Percentiles rank a stretch among this genome's conserved stretches.
phyloP scores from a whole-genome alignment of 164 flowering plant species.

The Magnolia kwangsiensis region DNA sequence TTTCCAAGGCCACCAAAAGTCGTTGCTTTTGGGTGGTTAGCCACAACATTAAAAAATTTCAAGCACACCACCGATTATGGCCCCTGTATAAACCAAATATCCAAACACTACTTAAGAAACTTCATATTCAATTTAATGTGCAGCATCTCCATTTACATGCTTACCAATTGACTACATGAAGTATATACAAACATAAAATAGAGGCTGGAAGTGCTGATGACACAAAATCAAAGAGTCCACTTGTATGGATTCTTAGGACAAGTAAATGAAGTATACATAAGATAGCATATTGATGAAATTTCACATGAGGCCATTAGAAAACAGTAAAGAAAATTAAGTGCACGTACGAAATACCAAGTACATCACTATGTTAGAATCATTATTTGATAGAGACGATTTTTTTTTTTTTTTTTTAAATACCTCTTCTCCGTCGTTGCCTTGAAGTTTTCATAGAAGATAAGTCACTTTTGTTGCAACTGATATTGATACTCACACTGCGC shows the following conservation, averaged over 20 bases:
- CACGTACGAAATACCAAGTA: not conserved
- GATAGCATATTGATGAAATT: no score
- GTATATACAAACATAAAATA: not conserved
- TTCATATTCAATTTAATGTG: no score
- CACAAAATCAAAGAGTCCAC: not conserved
- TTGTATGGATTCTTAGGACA: no score
- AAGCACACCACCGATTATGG: no score
- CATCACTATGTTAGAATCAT: not conserved
- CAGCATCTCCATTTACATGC: no score
- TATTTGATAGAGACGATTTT: not conserved
- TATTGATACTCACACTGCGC: conserved; percentile 44
- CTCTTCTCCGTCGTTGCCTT: conserved; percentile 64
- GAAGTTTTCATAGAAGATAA: conserved; percentile 40
- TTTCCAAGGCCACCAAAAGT: no score
- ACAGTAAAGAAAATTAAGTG: not conserved
- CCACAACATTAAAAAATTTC: no score
- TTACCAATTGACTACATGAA: no score
- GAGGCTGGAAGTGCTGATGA: not conserved
- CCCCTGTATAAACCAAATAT: no score
- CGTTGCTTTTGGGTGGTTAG: no score
- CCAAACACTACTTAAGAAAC: no score
- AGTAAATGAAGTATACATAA: no score
- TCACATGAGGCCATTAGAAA: not conserved
- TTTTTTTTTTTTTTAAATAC: conserved; percentile 21
- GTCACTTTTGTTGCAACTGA: conserved; percentile 51